A percentile compares a stretch with the other conserved stretches of the same genome.
Conservation (phyloP, 2,329 filamentous ascomycete species). For the Trichoderma sp. region DNA sequence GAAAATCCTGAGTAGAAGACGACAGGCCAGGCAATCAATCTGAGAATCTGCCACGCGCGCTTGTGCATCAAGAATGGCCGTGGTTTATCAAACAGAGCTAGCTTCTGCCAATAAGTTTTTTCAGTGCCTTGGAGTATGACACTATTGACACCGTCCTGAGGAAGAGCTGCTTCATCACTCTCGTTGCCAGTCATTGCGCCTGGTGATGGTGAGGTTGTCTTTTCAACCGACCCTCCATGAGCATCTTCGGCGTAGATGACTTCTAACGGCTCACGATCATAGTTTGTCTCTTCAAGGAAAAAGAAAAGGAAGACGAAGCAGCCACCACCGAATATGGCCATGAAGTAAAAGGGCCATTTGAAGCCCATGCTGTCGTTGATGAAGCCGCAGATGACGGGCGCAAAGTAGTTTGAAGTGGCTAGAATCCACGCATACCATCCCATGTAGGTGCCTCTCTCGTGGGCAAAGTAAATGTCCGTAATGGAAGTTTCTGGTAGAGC, state of each 20-base stretch:
- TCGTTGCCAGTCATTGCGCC: neutral
- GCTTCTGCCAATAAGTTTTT: conserved; percentile 44
- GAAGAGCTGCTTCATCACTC: neutral
- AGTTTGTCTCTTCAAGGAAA: conserved; percentile 60
- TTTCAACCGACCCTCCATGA: neutral
- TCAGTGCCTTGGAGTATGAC: conserved; percentile 1
- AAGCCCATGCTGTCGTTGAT: conserved; percentile 43
- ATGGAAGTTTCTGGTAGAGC: conserved; percentile 46
- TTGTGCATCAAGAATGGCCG: conserved; percentile 42
- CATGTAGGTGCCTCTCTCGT: conserved; percentile 44
- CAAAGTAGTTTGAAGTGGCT: conserved; percentile 43
- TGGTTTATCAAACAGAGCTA: conserved; percentile 34
- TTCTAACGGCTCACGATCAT: conserved; percentile 36
- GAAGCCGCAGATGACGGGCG: conserved; percentile 45
- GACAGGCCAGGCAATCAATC: conserved; percentile 41
- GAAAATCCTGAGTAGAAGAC: conserved; percentile 44
- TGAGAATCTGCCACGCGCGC: conserved; percentile 38
- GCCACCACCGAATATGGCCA: conserved; percentile 38
- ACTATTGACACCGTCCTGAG: neutral
- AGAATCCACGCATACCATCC: conserved; percentile 41
- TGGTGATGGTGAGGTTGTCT: neutral
- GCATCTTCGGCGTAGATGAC: neutral
- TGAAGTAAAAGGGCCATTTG: conserved; percentile 45
- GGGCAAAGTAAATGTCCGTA: conserved; percentile 42
- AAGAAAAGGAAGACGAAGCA: conserved; percentile 46